These are phyloP conservation scores for Zychaea mexicana DNA, from an alignment of 371 early-diverging fungal genomes.

Conservation along the genomic window DNA sequence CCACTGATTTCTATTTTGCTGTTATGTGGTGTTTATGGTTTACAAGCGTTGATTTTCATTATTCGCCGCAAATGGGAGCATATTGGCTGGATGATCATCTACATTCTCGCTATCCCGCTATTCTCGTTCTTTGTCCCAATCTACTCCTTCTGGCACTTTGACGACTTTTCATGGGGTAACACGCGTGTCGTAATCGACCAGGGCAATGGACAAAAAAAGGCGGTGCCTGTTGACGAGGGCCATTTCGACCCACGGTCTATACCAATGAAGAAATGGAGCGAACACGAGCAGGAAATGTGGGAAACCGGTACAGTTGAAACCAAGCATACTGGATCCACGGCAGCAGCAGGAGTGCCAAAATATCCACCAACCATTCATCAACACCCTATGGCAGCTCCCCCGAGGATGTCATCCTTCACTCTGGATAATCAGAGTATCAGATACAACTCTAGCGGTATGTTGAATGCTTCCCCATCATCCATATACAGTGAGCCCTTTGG, in stretches of 20 bases:
- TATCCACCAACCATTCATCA: background rate
- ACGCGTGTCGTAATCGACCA: slow-evolving; percentile 85
- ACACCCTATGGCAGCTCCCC: background rate
- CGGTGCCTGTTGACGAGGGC: slow-evolving; percentile 44
- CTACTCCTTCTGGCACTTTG: slow-evolving; percentile 95
- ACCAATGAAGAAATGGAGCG: slow-evolving; percentile 82
- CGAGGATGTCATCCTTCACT: background rate
- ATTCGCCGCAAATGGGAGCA: slow-evolving; percentile 87
- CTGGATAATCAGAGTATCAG: slow-evolving; percentile 3
- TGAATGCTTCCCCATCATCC: slow-evolving; percentile 10
- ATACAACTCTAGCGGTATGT: slow-evolving; percentile 2
- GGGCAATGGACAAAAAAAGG: slow-evolving; percentile 65
- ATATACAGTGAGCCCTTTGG: slow-evolving; percentile 11
- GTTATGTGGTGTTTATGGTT: slow-evolving; percentile 76
- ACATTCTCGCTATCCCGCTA: slow-evolving; percentile 81
- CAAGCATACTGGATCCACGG: slow-evolving; percentile 21
- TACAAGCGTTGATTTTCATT: slow-evolving; percentile 85
- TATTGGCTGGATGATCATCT: slow-evolving; percentile 96
- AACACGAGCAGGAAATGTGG: slow-evolving; percentile 74
- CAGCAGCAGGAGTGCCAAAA: background rate
- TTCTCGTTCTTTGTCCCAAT: slow-evolving; percentile 81
- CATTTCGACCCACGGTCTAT: slow-evolving; percentile 50
- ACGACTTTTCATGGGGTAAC: slow-evolving; percentile 97
- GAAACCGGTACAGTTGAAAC: slow-evolving; percentile 63
- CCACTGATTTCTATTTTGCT: slow-evolving; percentile 64